Evolutionary conservation across 164 flowering plant species (phyloP).

Genomic region (Vitis vinifera): DNA sequence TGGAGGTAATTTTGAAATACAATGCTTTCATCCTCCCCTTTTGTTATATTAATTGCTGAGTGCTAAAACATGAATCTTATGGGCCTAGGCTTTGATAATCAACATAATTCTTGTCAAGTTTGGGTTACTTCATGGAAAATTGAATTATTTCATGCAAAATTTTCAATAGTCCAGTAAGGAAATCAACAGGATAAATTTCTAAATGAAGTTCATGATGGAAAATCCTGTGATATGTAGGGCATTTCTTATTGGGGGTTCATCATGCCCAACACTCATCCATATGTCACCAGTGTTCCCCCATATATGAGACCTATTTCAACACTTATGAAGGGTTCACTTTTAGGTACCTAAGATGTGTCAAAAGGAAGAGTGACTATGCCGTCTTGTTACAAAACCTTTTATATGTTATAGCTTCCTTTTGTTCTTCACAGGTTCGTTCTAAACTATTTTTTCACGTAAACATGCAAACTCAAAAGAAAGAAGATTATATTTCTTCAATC

Average conservation of each 20-base stretch:
- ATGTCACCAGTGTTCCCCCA: not conserved
- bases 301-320: not conserved
- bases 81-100: not conserved
- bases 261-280: not conserved
- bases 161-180: no score
- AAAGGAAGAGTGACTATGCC: not conserved
- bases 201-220: not conserved
- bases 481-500: no score
- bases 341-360: not conserved
- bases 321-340: not conserved
- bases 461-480: no score
- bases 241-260: not conserved
- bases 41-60: not conserved
- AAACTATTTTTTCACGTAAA: no score
- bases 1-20: conserved; percentile 22
- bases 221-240: not conserved
- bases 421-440: no score
- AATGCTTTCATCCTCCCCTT: not conserved
- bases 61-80: not conserved
- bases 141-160: no score
- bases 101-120: no score
- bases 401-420: no score
- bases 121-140: no score
- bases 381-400: not conserved
- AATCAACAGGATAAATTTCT: not conserved